phyloP scores from a whole-genome alignment of 2,329 filamentous ascomycete genomes.

The Colletotrichum tamarilloi region DNA sequence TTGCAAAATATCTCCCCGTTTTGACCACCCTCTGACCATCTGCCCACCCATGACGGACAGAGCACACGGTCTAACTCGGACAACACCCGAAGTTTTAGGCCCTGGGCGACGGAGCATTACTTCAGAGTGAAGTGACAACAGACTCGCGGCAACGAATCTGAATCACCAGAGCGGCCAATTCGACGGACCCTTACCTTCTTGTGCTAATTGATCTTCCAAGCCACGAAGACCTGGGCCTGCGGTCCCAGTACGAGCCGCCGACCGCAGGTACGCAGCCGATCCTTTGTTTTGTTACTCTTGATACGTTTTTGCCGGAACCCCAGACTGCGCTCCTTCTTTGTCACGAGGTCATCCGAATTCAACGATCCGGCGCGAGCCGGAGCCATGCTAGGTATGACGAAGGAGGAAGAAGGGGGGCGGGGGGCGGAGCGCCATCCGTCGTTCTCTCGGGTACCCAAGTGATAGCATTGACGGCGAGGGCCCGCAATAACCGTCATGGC shows the following conservation, averaged over 20 bases:
- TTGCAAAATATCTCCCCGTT: not conserved
- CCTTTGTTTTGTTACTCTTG: constrained; percentile 20
- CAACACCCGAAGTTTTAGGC: not conserved
- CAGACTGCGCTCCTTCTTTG: constrained; percentile 15
- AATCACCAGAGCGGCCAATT: not conserved
- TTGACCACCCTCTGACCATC: not conserved
- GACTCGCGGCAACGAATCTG: not conserved
- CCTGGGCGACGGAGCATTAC: not conserved
- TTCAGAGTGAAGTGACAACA: not conserved
- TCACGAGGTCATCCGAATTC: constrained; percentile 25
- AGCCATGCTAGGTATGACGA: constrained; percentile 17
- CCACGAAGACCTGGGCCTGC: not conserved
- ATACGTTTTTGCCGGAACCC: constrained; percentile 2
- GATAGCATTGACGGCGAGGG: not conserved
- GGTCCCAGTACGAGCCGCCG: not conserved
- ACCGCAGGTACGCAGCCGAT: not conserved
- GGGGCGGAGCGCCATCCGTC: not conserved
- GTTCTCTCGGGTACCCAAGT: not conserved
- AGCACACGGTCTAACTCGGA: not conserved
- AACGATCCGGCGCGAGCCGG: constrained; percentile 20
- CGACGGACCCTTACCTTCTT: not conserved
- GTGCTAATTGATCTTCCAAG: not conserved
- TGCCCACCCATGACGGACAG: not conserved
- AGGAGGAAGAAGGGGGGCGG: not conserved
- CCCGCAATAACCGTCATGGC: not conserved